Conservation (phyloP, 345 rosid species). For the Tarenaya hassleriana region DNA sequence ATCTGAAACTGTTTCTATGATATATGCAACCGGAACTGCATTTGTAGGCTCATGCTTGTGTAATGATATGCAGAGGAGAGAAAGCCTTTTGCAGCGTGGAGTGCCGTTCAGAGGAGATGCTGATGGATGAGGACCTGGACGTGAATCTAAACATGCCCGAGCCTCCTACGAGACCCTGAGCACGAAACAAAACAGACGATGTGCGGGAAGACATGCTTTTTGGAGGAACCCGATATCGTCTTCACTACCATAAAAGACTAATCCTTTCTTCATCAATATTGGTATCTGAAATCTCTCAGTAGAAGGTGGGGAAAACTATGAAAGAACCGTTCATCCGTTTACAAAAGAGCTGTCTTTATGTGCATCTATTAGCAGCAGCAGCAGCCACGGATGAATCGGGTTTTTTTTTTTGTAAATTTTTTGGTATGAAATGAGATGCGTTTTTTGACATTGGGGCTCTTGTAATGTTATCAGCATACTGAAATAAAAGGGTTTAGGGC, state of each 20-base stretch:
- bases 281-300: no score
- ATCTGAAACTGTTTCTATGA: conserved; percentile 4
- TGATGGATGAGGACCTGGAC: conserved; percentile 40
- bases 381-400: conserved; percentile 29
- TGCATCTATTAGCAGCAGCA: conserved; percentile 52
- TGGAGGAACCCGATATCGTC: conserved; percentile 12
- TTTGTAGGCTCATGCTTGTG: conserved; percentile 1
- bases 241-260: no score
- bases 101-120: conserved; percentile 66
- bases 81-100: conserved; percentile 70
- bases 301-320: no score
- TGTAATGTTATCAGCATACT: no score
- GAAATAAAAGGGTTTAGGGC: no score
- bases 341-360: conserved; percentile 57
- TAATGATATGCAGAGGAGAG: conserved; percentile 45
- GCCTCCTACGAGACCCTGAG: conserved; percentile 20
- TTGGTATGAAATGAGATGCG: conserved; percentile 17
- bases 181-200: conserved; percentile 13
- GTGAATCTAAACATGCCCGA: conserved; percentile 12
- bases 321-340: conserved; percentile 39
- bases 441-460: no score
- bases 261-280: no score
- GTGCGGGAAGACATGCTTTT: conserved; percentile 29
- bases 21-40: no score
- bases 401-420: not conserved